Base-by-base conservation (phyloP, 1,284 basidiomycete genomes). In the Coniferiporia weirii region DNA sequence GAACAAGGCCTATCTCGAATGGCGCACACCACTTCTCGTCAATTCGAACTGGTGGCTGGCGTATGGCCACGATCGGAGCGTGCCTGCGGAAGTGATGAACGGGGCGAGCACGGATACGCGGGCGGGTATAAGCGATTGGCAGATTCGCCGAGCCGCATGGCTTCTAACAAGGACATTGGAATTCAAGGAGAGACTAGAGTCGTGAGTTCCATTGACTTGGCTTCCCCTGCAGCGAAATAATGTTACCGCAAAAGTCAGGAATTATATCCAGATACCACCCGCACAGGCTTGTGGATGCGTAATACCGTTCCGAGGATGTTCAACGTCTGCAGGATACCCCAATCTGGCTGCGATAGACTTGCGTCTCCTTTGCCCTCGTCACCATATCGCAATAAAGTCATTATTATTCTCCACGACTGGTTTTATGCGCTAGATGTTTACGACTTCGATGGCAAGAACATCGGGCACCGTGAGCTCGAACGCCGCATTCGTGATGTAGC, bases 21-120 rank as follows among this genome's bases (percentile, higher is more conserved):
- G 89, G 87, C 83, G 95, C 49, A 83, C 84, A 0, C 93, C 96
- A 0, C 76, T 98, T 35, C 78, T 93, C 60, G 75, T 99, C 68
- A 92, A 98, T 74, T 96, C 94, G 8, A 98, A 98, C 70, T 98
- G 95, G 95, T 98, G 95, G 95, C 78, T 98, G 48, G 80, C 93
- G n/a, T 91, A 95, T 69, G 72, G 75, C 46, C 81, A 91, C 63
- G 87, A 90, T 63, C 67, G 73, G 1, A 73, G 67, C 22, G 75
- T 89, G 17, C 84, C 85, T 1, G 66, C 69, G 8, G 67, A 73
- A 12, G 78, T 79, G 1, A 70, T 79, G 22, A 69, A 68, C 1
- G 73, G 64, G 64, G 43, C 71, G 64, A 69, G 71, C 61, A 62
- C 68, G 65, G 65, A 71, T 32, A 73, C 62, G 70, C 69, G 34